These are phyloP conservation scores for Fusarium scirpi DNA, from an alignment of 2,329 filamentous ascomycete genomes.

Conservation along the genomic window DNA sequence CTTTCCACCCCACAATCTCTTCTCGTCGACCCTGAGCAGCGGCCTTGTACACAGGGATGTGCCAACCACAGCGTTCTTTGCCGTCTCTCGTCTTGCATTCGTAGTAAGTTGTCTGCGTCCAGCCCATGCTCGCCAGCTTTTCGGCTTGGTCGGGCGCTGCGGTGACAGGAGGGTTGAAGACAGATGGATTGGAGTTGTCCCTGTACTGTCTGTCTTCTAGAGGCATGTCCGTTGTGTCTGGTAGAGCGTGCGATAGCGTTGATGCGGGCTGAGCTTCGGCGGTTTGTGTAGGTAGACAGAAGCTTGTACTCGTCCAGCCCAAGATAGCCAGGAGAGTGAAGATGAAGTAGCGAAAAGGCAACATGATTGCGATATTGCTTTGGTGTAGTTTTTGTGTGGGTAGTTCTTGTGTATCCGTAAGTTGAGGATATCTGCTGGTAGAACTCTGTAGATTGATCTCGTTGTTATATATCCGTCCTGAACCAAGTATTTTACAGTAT, in stretches of 20 bases:
- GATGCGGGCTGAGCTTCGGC: constrained; percentile 16
- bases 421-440: neutral
- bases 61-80: constrained; percentile 53
- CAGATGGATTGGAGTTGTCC: constrained; percentile 37
- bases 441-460: neutral
- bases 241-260: constrained; percentile 7
- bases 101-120: constrained; percentile 52
- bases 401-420: neutral
- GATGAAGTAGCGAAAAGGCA: constrained; percentile 7
- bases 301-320: constrained; percentile 10
- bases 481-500: constrained; percentile 9
- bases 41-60: constrained; percentile 50
- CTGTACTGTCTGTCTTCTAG: constrained; percentile 25
- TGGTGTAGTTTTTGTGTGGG: neutral
- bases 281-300: constrained; percentile 34
- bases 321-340: constrained; percentile 17
- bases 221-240: constrained; percentile 17
- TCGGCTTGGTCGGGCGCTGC: constrained; percentile 50
- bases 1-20: constrained; percentile 38
- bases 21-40: constrained; percentile 39
- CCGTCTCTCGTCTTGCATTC: constrained; percentile 50
- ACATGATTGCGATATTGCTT: constrained; percentile 10
- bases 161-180: constrained; percentile 50
- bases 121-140: constrained; percentile 49
- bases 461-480: constrained; percentile 27